Evolutionary conservation across 345 rosid species (phyloP).

Genomic region (Moricandia moricandioides): DNA sequence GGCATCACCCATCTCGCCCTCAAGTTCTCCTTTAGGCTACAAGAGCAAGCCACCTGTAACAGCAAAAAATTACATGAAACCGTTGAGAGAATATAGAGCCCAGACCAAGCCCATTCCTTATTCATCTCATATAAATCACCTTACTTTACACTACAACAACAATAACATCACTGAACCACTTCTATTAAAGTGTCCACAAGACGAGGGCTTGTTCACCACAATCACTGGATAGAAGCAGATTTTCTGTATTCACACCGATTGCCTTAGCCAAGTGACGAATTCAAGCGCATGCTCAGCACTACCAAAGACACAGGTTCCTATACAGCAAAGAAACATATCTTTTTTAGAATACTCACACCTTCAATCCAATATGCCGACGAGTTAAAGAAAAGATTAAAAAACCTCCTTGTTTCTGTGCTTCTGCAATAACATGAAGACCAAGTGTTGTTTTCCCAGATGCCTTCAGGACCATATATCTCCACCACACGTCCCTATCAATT

Average conservation of each 20-base stretch:
- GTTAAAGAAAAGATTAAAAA: constrained; percentile 10
- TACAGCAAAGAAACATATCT: not conserved
- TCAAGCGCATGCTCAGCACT: constrained; percentile 99
- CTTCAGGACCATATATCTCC: constrained; percentile 98
- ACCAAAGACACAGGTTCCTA: constrained; percentile 88
- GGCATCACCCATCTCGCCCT: constrained; percentile 99
- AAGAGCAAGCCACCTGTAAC: constrained; percentile 88
- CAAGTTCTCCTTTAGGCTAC: constrained; percentile 98
- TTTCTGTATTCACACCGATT: constrained; percentile 88
- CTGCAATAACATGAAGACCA: constrained; percentile 92
- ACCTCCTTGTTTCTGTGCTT: constrained; percentile 97
- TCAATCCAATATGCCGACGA: not conserved
- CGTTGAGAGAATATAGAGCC: not conserved
- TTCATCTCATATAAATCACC: constrained; percentile 3
- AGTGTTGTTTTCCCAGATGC: constrained; percentile 99
- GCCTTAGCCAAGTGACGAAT: constrained; percentile 72
- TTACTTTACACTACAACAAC: constrained; percentile 94
- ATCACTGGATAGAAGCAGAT: constrained; percentile 91
- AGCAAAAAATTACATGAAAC: not conserved
- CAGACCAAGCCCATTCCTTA: not conserved
- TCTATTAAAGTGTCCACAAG: constrained; percentile 85
- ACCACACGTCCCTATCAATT: constrained; percentile 95
- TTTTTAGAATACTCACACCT: not conserved
- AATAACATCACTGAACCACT: constrained; percentile 94
- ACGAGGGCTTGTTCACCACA: constrained; percentile 96